phyloP scores from a whole-genome alignment of 768 basidiomycete genomes.

The Boletus sp. region DNA sequence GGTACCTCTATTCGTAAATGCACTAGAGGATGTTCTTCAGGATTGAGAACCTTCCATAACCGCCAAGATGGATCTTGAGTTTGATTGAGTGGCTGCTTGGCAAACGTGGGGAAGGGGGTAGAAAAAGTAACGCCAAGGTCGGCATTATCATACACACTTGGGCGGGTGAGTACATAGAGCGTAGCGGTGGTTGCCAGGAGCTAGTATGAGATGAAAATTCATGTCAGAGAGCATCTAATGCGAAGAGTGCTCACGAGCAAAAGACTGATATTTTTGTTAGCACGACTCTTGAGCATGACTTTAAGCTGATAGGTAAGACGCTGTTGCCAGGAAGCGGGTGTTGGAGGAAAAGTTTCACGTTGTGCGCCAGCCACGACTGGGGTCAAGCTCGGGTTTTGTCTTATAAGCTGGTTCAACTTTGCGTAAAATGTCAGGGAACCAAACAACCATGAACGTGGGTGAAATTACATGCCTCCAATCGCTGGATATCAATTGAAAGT shows the following conservation, averaged over 20 bases:
- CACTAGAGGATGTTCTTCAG: constrained; percentile 57
- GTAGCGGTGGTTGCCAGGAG: constrained; percentile 74
- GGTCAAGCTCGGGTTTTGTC: constrained; percentile 59
- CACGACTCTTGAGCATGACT: constrained; percentile 58
- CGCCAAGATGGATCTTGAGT: constrained; percentile 53
- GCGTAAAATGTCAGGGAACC: constrained; percentile 11
- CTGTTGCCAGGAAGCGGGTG: constrained; percentile 33
- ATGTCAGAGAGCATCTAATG: background rate
- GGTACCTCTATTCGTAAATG: constrained; percentile 83
- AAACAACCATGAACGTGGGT: background rate
- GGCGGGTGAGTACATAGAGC: constrained; percentile 69
- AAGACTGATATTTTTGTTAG: constrained; percentile 76
- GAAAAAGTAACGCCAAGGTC: constrained; percentile 16
- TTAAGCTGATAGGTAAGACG: constrained; percentile 28
- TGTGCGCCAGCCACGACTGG: constrained; percentile 37
- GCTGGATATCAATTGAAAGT: constrained; percentile 91
- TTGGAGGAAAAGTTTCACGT: constrained; percentile 22
- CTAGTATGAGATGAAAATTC: constrained; percentile 36
- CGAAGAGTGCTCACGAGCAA: constrained; percentile 52
- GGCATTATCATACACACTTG: constrained; percentile 35
- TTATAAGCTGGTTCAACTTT: constrained; percentile 81
- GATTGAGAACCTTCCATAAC: constrained; percentile 79
- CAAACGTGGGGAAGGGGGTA: constrained; percentile 32
- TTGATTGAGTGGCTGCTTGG: constrained; percentile 29
- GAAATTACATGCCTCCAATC: constrained; percentile 63